Conservation (phyloP, 805 yeast genomes). For the Barnettozyma wickerhamii region DNA sequence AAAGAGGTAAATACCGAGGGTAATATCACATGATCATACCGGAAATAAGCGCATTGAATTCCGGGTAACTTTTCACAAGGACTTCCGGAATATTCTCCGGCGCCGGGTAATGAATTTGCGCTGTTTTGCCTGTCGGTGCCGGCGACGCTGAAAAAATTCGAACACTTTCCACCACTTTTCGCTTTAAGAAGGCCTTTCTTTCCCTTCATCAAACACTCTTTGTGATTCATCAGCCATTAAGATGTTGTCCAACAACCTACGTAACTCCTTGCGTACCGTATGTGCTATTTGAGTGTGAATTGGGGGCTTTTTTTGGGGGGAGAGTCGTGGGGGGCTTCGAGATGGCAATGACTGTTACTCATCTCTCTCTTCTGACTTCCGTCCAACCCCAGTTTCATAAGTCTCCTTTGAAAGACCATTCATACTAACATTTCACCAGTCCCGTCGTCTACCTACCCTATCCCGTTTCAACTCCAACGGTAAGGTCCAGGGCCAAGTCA, state of each 20-base stretch:
- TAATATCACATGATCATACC: no score
- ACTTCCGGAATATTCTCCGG: not conserved
- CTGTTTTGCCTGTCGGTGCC: not conserved
- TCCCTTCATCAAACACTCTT: conserved; percentile 1
- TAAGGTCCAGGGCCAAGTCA: conserved; percentile 47
- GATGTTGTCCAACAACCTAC: conserved; percentile 26
- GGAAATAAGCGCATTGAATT: no score
- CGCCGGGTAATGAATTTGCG: not conserved
- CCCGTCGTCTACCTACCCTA: conserved; percentile 27
- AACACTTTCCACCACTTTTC: conserved; percentile 4
- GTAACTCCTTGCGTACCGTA: conserved; percentile 25
- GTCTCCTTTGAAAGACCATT: not conserved
- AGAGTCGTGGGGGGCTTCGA: not conserved
- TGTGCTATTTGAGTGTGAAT: conserved; percentile 4
- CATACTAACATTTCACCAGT: conserved; percentile 17
- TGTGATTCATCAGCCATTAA: conserved; percentile 3
- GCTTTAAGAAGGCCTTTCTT: conserved; percentile 1
- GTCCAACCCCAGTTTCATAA: not conserved
- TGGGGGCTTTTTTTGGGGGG: not conserved
- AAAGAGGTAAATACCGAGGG: no score
- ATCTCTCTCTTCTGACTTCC: not conserved
- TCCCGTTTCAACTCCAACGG: conserved; percentile 45
- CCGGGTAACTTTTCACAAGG: conserved; percentile 1
- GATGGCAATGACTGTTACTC: not conserved
- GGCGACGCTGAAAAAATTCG: conserved; percentile 3